Percentiles rank a stretch among this genome's conserved stretches.
These are phyloP conservation scores for Flaveria floridana DNA, from an alignment of 140 eudicot genomes.

Conservation along the genomic window DNA sequence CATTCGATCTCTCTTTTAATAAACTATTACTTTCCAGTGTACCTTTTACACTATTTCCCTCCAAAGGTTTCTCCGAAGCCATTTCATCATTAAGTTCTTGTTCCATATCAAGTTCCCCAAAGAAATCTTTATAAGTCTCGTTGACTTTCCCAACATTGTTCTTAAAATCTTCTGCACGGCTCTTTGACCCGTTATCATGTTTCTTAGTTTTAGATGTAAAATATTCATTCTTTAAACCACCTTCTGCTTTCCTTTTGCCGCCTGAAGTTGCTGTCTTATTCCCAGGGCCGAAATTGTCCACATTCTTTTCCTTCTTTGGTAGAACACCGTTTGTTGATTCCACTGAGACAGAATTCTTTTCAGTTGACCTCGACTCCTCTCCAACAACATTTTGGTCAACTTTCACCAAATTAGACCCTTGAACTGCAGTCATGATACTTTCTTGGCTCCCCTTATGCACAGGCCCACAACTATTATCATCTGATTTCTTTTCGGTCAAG, in stretches of 20 bases:
- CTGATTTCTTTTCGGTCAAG: conserved; percentile 50
- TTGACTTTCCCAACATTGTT: conserved; percentile 41
- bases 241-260: conserved; percentile 45
- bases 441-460: conserved; percentile 44
- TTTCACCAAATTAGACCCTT: conserved; percentile 46
- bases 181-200: conserved; percentile 28
- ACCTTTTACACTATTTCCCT: conserved; percentile 37
- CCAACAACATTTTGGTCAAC: conserved; percentile 35
- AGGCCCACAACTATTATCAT: conserved; percentile 36
- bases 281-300: conserved; percentile 31
- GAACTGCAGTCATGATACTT: conserved; percentile 35
- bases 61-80: conserved; percentile 44
- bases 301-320: conserved; percentile 36
- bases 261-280: conserved; percentile 45
- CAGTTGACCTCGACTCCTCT: conserved; percentile 43
- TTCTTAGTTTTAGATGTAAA: conserved; percentile 23
- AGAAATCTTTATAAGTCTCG: conserved; percentile 69
- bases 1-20: conserved; percentile 34
- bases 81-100: conserved; percentile 41
- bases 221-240: conserved; percentile 36
- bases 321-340: conserved; percentile 34
- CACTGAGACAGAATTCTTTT: conserved; percentile 32
- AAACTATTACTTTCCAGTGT: conserved; percentile 20
- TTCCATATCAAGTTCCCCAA: conserved; percentile 74
- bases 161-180: conserved; percentile 31